A percentile compares a stretch with the other conserved stretches of the same genome.
Conservation (phyloP, 345 rosid genomes). For the Salix udensis region DNA sequence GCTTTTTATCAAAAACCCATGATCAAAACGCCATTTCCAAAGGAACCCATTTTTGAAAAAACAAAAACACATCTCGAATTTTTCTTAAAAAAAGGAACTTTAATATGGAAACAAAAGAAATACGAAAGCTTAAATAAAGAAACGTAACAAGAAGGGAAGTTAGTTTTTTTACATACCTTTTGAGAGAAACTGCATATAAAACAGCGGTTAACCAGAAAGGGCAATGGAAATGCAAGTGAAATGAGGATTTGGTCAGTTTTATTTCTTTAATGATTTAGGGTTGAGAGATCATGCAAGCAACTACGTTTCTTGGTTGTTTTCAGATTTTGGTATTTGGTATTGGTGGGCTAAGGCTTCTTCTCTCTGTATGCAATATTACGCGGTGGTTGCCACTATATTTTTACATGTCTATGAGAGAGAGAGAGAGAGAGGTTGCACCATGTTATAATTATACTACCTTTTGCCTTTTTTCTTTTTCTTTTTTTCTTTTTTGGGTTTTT, state of each 20-base stretch:
- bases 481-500: neutral
- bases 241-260: neutral
- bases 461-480: neutral
- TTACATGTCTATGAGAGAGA: neutral
- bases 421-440: neutral
- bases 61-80: neutral
- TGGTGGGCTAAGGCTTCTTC: neutral
- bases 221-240: neutral
- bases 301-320: neutral
- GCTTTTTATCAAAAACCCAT: neutral
- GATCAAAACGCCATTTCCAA: conserved; percentile 9
- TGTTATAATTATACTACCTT: too few relatives aligned
- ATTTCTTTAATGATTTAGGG: neutral
- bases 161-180: too few relatives aligned
- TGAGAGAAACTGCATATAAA: neutral
- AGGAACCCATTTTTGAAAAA: conserved; percentile 3
- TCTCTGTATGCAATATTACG: neutral
- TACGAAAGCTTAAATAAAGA: neutral
- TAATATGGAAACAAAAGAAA: neutral
- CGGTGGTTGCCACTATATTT: neutral
- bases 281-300: conserved; percentile 17
- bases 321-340: neutral
- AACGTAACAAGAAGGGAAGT: neutral
- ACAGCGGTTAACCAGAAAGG: conserved; percentile 9
- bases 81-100: neutral